A percentile compares a stretch with the other conserved stretches of the same genome.
Conservation (phyloP, 2,329 filamentous ascomycete genomes). For the Aspergillus sp. region DNA sequence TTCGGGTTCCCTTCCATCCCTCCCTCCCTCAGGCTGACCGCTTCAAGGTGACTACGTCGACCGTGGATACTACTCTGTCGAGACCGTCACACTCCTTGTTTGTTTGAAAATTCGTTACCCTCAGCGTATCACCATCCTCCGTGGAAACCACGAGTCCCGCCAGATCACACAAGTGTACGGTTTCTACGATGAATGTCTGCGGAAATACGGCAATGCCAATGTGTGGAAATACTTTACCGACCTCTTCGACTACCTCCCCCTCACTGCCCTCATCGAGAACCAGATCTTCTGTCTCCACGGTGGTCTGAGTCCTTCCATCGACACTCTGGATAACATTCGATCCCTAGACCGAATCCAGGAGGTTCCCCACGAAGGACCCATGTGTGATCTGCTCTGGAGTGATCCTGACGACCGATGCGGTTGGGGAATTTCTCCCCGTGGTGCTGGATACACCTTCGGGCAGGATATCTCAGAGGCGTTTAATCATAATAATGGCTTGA, state of each 20-base stretch:
- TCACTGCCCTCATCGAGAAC: slow-evolving; percentile 97
- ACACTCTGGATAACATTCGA: slow-evolving; percentile 92
- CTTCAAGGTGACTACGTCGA: slow-evolving; percentile 89
- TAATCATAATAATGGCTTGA: slow-evolving; percentile 98
- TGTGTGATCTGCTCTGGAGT: slow-evolving; percentile 97
- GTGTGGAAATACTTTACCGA: slow-evolving; percentile 99
- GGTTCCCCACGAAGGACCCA: slow-evolving; percentile 95
- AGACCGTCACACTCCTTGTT: slow-evolving; percentile 94
- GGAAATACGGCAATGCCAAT: slow-evolving; percentile 98
- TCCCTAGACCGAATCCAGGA: slow-evolving; percentile 96
- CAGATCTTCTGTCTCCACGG: slow-evolving; percentile 99
- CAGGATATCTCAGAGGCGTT: slow-evolving; percentile 98
- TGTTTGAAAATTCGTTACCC: slow-evolving; percentile 98
- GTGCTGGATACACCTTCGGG: slow-evolving; percentile 91
- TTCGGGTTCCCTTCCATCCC: neutral
- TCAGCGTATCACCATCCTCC: slow-evolving; percentile 95
- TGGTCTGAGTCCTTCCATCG: slow-evolving; percentile 91
- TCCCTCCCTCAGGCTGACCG: slow-evolving; percentile 4
- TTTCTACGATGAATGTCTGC: slow-evolving; percentile 98
- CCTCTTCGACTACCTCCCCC: slow-evolving; percentile 95
- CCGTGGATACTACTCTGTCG: slow-evolving; percentile 97
- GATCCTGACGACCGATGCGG: slow-evolving; percentile 96
- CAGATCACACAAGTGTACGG: slow-evolving; percentile 99
- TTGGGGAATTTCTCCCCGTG: slow-evolving; percentile 93
- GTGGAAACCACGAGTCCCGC: slow-evolving; percentile 97